Conservation (phyloP, 805 yeast genomes). For the Candida ovalis region DNA sequence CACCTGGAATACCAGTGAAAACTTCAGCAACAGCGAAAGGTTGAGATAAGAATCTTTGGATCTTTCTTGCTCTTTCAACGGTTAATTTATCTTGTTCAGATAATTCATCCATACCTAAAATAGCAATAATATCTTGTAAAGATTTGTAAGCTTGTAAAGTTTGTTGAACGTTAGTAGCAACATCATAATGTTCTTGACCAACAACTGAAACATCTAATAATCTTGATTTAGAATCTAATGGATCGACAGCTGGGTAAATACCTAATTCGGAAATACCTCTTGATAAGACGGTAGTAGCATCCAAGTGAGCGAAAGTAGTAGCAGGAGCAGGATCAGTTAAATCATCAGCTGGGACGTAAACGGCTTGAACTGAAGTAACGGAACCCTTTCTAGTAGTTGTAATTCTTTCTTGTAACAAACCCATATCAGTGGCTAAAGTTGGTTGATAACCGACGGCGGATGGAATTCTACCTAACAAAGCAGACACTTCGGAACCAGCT, state of each 20-base stretch:
- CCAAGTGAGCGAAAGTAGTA: slow-evolving; percentile 99
- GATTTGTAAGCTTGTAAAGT: slow-evolving; percentile 99
- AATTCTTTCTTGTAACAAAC: slow-evolving; percentile 99
- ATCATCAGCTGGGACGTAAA: slow-evolving; percentile 99
- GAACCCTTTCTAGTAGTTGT: slow-evolving; percentile 99
- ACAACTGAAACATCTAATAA: slow-evolving; percentile 95
- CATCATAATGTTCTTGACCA: slow-evolving; percentile 98
- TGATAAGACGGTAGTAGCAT: slow-evolving; percentile 99
- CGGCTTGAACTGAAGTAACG: slow-evolving; percentile 99
- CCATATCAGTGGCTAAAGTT: slow-evolving; percentile 99
- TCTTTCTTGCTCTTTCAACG: slow-evolving; percentile 99
- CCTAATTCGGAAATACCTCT: slow-evolving; percentile 99
- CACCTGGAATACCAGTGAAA: slow-evolving; percentile 99
- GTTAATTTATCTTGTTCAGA: slow-evolving; percentile 98
- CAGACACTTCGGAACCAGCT: slow-evolving; percentile 99
- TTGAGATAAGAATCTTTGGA: slow-evolving; percentile 99
- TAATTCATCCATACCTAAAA: slow-evolving; percentile 99
- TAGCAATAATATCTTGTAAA: slow-evolving; percentile 99
- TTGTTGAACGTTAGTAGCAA: slow-evolving; percentile 94
- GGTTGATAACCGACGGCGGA: slow-evolving; percentile 99
- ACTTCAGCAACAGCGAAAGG: slow-evolving; percentile 99
- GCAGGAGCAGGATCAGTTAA: slow-evolving; percentile 99
- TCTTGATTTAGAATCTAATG: slow-evolving; percentile 98
- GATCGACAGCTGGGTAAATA: slow-evolving; percentile 99
- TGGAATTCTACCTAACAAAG: slow-evolving; percentile 99